These are phyloP conservation scores for Xerocomellus intermedius DNA, from an alignment of 768 basidiomycete species.

Conservation along the genomic window DNA sequence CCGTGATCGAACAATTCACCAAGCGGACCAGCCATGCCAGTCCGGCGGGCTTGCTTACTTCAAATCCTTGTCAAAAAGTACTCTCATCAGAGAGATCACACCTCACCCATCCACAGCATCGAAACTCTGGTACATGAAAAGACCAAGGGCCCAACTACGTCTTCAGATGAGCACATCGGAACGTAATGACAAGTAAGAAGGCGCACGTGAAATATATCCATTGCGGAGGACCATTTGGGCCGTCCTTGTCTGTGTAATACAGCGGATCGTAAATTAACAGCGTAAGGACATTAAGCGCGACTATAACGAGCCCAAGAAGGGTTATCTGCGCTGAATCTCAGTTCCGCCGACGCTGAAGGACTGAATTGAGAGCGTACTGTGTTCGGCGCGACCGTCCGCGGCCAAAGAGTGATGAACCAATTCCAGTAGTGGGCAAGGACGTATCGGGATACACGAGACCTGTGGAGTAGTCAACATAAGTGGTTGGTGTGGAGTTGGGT, in stretches of 20 bases:
- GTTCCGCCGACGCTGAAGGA: not conserved
- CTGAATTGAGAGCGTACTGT: slow-evolving; percentile 51
- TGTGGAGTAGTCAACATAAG: slow-evolving; percentile 28
- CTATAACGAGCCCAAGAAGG: slow-evolving; percentile 75
- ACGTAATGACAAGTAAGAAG: not conserved
- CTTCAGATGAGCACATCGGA: not conserved
- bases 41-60: slow-evolving; percentile 93
- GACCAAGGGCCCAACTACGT: slow-evolving; percentile 76
- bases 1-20: slow-evolving; percentile 99
- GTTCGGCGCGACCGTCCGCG: slow-evolving; percentile 82
- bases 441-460: slow-evolving; percentile 74
- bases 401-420: slow-evolving; percentile 89
- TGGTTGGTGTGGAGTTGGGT: not conserved
- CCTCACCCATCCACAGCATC: slow-evolving; percentile 87
- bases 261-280: slow-evolving; percentile 81
- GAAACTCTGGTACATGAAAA: slow-evolving; percentile 89
- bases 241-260: slow-evolving; percentile 68
- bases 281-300: slow-evolving; percentile 81
- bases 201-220: slow-evolving; percentile 92
- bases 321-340: slow-evolving; percentile 66
- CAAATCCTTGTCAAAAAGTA: slow-evolving; percentile 1
- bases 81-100: not conserved
- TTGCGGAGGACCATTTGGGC: slow-evolving; percentile 59
- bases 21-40: slow-evolving; percentile 96
- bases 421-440: slow-evolving; percentile 87